A percentile compares a stretch with the other conserved stretches of the same genome.
Evolutionary conservation across 2,329 filamentous ascomycete genomes (phyloP).

Genomic region (Exophiala spinifera): DNA sequence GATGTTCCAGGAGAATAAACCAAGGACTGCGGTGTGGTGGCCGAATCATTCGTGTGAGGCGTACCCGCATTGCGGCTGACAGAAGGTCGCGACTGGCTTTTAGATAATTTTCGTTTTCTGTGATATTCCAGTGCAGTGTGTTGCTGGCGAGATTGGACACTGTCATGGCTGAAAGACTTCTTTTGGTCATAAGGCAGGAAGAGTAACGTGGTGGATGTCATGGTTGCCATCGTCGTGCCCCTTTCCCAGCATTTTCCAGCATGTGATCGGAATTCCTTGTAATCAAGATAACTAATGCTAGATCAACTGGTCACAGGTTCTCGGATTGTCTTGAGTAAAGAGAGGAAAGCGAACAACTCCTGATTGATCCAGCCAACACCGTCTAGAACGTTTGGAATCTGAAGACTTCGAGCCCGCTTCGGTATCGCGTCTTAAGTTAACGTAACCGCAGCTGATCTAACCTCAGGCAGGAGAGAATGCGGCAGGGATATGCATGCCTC

Average conservation of each 20-base stretch:
- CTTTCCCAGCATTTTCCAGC: not conserved
- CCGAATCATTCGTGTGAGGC: not conserved
- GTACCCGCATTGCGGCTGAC: not conserved
- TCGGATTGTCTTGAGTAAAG: not conserved
- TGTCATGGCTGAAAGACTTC: not conserved
- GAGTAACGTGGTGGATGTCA: not conserved
- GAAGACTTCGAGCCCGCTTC: not conserved
- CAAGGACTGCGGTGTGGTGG: not conserved
- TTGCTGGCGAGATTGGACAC: not conserved
- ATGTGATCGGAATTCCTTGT: too few species aligned
- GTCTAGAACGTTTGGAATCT: not conserved
- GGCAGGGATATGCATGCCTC: too few species aligned
- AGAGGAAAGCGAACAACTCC: not conserved
- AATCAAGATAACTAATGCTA: too few species aligned
- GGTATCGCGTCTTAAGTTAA: not conserved
- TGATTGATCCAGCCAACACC: not conserved
- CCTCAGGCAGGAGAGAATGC: too few species aligned
- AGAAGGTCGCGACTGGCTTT: not conserved
- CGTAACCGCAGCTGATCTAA: too few species aligned
- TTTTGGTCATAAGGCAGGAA: not conserved
- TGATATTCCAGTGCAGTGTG: slow-evolving; percentile 1
- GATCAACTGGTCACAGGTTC: not conserved
- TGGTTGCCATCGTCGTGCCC: not conserved
- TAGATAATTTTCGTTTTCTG: not conserved
- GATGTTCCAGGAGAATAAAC: not conserved